Evolutionary conservation across 495 filamentous ascomycete genomes (phyloP).

Genomic region (Pyrenula aspistea): DNA sequence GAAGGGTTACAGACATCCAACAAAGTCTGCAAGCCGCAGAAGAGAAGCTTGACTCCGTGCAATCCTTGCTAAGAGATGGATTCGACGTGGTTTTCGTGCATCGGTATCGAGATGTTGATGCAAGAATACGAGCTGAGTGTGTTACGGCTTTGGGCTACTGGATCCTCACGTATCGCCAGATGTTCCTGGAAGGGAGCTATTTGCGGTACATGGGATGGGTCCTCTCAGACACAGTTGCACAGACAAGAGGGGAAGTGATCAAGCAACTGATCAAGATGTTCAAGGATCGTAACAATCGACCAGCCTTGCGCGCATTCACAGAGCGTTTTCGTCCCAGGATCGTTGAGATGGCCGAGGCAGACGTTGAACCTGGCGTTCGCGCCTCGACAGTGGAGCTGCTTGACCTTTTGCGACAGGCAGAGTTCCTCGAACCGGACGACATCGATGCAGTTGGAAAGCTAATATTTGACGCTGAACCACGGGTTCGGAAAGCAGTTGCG

Average conservation of each 20-base stretch:
- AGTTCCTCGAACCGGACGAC: conserved; percentile 80
- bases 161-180: conserved; percentile 70
- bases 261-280: conserved; percentile 67
- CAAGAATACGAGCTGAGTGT: conserved; percentile 74
- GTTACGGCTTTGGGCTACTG: conserved; percentile 73
- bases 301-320: conserved; percentile 72
- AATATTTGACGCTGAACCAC: conserved; percentile 74
- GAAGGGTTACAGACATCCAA: conserved; percentile 54
- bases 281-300: conserved; percentile 61
- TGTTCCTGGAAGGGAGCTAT: conserved; percentile 79
- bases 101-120: conserved; percentile 87
- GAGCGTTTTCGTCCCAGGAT: conserved; percentile 79
- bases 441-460: conserved; percentile 74
- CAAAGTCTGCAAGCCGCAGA: conserved; percentile 54
- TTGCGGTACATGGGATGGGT: conserved; percentile 93
- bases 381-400: conserved; percentile 67
- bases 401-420: conserved; percentile 68
- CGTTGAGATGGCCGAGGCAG: conserved; percentile 81
- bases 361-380: conserved; percentile 67
- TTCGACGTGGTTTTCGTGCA: conserved; percentile 89
- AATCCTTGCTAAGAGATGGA: conserved; percentile 61
- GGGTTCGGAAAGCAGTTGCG: conserved; percentile 76
- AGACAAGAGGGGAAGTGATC: conserved; percentile 65
- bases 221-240: conserved; percentile 60
- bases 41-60: conserved; percentile 46